Conservation (phyloP, 1,139 yeast species). For the Hyphopichia khmerensis region DNA sequence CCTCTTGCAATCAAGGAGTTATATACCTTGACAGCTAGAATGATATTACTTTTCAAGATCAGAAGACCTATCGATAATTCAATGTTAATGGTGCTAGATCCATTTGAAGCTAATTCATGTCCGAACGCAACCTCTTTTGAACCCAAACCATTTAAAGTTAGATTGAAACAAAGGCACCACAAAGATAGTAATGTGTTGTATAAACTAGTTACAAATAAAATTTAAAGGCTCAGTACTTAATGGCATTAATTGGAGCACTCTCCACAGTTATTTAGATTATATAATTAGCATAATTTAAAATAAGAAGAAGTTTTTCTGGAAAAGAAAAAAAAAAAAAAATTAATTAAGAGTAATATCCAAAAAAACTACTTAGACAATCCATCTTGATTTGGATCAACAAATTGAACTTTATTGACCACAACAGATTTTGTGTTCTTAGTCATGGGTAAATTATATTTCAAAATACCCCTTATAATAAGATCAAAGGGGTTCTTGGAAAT, state of each 20-base stretch:
- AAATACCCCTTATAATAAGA: slow-evolving; percentile 76
- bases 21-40: slow-evolving; percentile 40
- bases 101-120: slow-evolving; percentile 45
- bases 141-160: slow-evolving; percentile 45
- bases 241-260: neutral
- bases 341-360: neutral
- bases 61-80: slow-evolving; percentile 32
- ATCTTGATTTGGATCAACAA: slow-evolving; percentile 50
- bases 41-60: slow-evolving; percentile 37
- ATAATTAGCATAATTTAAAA: too few relatives aligned
- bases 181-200: slow-evolving; percentile 21
- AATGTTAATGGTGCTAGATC: slow-evolving; percentile 44
- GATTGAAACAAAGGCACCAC: slow-evolving; percentile 20
- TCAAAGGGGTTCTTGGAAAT: slow-evolving; percentile 84
- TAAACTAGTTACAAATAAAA: neutral
- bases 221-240: neutral
- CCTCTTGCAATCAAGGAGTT: slow-evolving; percentile 62
- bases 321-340: neutral
- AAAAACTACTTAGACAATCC: neutral
- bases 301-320: neutral
- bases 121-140: slow-evolving; percentile 63
- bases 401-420: slow-evolving; percentile 59
- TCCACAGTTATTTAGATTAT: neutral
- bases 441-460: slow-evolving; percentile 75
- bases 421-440: slow-evolving; percentile 54